Evolutionary conservation across 805 yeast species (phyloP).

Genomic region (Yamadazyma sp.): DNA sequence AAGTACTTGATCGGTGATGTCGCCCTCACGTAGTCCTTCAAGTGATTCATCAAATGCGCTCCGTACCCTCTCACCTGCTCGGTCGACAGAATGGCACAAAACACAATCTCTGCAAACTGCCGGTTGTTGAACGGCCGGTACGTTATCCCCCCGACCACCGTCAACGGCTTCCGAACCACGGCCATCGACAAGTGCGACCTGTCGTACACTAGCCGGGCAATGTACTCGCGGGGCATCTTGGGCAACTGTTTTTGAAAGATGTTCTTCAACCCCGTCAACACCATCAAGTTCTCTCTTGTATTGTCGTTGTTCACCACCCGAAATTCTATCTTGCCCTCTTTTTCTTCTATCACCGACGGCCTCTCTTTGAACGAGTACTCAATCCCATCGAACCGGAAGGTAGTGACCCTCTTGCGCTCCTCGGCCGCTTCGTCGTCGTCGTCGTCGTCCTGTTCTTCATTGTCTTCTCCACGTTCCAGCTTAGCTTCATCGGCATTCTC

Average conservation of each 20-base stretch:
- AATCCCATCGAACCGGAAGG: conserved; percentile 72
- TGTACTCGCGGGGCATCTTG: conserved; percentile 97
- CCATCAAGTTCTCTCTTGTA: conserved; percentile 81
- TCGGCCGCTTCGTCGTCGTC: conserved; percentile 47
- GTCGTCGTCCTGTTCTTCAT: conserved; percentile 34
- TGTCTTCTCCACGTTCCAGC: conserved; percentile 17
- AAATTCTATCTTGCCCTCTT: conserved; percentile 90
- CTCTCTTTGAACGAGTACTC: conserved; percentile 84
- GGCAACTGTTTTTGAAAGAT: conserved; percentile 97
- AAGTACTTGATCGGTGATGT: conserved; percentile 55
- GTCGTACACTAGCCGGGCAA: conserved; percentile 91
- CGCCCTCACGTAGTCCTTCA: conserved; percentile 90
- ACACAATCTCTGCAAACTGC: conserved; percentile 95
- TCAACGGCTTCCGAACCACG: conserved; percentile 86
- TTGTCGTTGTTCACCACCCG: conserved; percentile 96
- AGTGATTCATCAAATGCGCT: conserved; percentile 97
- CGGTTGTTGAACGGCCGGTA: conserved; percentile 89
- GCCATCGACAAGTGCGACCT: conserved; percentile 95
- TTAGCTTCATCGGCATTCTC: conserved; percentile 11
- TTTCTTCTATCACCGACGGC: conserved; percentile 91
- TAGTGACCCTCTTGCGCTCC: conserved; percentile 43
- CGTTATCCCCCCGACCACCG: conserved; percentile 97
- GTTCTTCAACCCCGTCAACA: conserved; percentile 90
- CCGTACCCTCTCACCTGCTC: conserved; percentile 99
- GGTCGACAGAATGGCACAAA: conserved; percentile 95